phyloP scores from a whole-genome alignment of 1,284 basidiomycete species.

The Stygiomarasmius scandens region DNA sequence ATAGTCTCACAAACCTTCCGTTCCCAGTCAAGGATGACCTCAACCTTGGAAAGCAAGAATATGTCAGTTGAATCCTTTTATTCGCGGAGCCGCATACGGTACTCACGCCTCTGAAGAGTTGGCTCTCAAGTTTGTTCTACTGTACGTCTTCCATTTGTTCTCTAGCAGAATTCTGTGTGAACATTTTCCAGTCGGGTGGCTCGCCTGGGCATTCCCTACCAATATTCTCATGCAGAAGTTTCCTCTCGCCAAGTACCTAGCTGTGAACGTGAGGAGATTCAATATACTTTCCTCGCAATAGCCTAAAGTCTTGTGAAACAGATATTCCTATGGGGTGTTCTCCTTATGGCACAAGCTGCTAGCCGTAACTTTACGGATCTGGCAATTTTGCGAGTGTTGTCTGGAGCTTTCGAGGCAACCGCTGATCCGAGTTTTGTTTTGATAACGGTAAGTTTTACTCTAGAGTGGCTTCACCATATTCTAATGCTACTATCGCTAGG shows the following conservation, averaged over 20 bases:
- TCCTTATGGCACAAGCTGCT: slow-evolving; percentile 47
- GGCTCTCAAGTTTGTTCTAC: slow-evolving; percentile 42
- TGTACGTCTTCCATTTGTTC: slow-evolving; percentile 22
- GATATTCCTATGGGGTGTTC: slow-evolving; percentile 47
- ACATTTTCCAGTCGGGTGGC: slow-evolving; percentile 36
- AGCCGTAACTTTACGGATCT: slow-evolving; percentile 42
- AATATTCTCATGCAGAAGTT: slow-evolving; percentile 48
- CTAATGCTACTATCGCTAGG: no score
- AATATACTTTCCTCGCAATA: not conserved
- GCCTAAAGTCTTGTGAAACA: not conserved
- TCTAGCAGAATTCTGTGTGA: not conserved
- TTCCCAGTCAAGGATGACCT: slow-evolving; percentile 25
- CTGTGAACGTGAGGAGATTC: slow-evolving; percentile 30
- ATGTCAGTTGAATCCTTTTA: slow-evolving; percentile 15
- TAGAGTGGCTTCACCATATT: no score
- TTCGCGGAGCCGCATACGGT: not conserved
- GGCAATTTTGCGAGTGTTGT: slow-evolving; percentile 42
- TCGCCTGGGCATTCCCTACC: slow-evolving; percentile 48
- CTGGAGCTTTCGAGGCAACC: slow-evolving; percentile 43
- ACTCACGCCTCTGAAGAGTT: slow-evolving; percentile 21
- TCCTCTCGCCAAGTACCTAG: slow-evolving; percentile 46
- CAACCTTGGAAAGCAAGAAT: slow-evolving; percentile 23
- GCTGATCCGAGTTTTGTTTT: slow-evolving; percentile 36
- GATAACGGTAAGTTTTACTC: slow-evolving; percentile 22
- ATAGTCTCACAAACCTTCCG: not conserved